These are phyloP conservation scores for Lactifluus pinguis DNA, from an alignment of 768 basidiomycete species.

Conservation along the genomic window DNA sequence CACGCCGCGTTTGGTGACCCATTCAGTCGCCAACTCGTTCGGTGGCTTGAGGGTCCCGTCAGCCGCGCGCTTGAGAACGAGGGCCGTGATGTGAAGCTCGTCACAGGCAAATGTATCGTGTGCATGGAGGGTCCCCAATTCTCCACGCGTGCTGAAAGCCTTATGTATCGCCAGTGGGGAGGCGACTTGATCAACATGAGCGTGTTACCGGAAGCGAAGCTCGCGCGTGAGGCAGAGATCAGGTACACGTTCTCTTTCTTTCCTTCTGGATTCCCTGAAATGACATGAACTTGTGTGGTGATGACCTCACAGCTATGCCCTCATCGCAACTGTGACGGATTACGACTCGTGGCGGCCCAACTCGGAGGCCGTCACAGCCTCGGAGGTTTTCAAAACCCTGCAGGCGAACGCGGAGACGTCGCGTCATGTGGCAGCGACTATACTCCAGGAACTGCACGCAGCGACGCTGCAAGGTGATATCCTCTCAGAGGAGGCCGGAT, in stretches of 20 bases:
- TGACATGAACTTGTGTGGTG: too few species aligned
- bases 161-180: conserved; percentile 90
- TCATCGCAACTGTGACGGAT: conserved; percentile 87
- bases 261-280: neutral
- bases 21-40: conserved; percentile 55
- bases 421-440: conserved; percentile 58
- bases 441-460: conserved; percentile 62
- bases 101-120: conserved; percentile 77
- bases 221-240: conserved; percentile 91
- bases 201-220: conserved; percentile 91
- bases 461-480: conserved; percentile 46
- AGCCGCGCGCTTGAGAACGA: conserved; percentile 50
- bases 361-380: conserved; percentile 75
- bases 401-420: conserved; percentile 81
- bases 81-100: conserved; percentile 56
- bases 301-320: conserved; percentile 58
- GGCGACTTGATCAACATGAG: conserved; percentile 97
- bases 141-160: conserved; percentile 93
- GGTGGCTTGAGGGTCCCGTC: conserved; percentile 61
- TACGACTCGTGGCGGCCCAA: conserved; percentile 92
- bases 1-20: conserved; percentile 95
- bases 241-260: conserved; percentile 40
- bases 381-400: conserved; percentile 86
- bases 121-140: conserved; percentile 99
- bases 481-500: conserved; percentile 61